A percentile compares a stretch with the other conserved stretches of the same genome.
Conservation (phyloP, 495 filamentous ascomycete species). For the Neurospora intermedia region DNA sequence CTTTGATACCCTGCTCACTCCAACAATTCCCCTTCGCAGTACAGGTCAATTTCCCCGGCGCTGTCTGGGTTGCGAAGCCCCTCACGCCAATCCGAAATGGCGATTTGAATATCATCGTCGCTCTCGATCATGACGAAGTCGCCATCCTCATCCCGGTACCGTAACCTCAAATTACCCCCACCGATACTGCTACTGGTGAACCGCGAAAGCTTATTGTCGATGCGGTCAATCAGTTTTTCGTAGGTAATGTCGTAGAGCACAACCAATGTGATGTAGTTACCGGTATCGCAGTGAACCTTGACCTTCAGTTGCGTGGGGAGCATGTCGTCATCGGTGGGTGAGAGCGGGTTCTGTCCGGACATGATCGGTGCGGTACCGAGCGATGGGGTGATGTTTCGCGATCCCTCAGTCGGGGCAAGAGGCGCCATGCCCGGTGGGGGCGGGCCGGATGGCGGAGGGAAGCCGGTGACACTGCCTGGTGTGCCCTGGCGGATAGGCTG, state of each 20-base stretch:
- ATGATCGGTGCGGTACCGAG: conserved; percentile 23
- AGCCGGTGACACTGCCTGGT: conserved; percentile 19
- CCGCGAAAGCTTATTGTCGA: conserved; percentile 84
- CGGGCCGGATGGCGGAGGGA: conserved; percentile 23
- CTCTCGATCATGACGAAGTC: conserved; percentile 88
- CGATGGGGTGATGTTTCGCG: conserved; percentile 17
- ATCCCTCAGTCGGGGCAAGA: conserved; percentile 16
- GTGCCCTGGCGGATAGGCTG: conserved; percentile 38
- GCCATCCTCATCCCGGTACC: conserved; percentile 85
- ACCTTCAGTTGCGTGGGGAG: conserved; percentile 83
- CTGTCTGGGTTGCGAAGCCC: conserved; percentile 52
- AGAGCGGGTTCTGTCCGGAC: conserved; percentile 25
- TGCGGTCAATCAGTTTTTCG: conserved; percentile 86
- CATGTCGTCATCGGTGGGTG: conserved; percentile 39
- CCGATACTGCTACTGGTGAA: conserved; percentile 72
- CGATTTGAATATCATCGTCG: conserved; percentile 89
- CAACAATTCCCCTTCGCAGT: conserved; percentile 35
- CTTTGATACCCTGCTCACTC: background rate
- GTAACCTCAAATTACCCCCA: conserved; percentile 65
- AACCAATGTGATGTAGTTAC: conserved; percentile 79
- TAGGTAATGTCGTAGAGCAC: conserved; percentile 89
- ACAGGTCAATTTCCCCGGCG: conserved; percentile 80
- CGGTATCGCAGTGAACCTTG: conserved; percentile 76
- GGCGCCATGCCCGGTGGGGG: conserved; percentile 22
- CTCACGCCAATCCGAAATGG: conserved; percentile 87